Conservation (phyloP, 495 filamentous ascomycete species). For the Penicillium angulare region DNA sequence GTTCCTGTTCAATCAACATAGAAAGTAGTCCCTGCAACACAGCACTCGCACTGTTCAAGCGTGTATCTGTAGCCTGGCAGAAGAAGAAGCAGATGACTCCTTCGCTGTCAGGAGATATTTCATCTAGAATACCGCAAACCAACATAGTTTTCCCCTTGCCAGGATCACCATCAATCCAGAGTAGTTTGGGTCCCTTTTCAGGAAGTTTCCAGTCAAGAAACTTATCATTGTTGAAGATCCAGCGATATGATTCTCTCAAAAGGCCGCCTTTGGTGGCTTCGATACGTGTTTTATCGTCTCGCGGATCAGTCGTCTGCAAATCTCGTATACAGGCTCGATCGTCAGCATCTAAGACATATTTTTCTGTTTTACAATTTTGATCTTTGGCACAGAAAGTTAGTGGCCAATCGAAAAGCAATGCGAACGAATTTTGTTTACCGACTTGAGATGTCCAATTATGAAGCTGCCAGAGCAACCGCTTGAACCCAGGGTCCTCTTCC, state of each 20-base stretch:
- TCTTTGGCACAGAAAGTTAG: neutral
- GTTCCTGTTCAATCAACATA: conserved; percentile 30
- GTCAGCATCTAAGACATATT: neutral
- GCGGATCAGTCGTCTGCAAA: conserved; percentile 1
- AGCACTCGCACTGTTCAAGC: conserved; percentile 37
- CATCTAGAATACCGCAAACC: conserved; percentile 37
- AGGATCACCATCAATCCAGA: conserved; percentile 26
- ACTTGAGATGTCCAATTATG: conserved; percentile 1
- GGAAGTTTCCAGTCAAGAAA: conserved; percentile 23
- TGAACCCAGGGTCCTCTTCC: conserved; percentile 32
- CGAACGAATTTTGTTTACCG: neutral
- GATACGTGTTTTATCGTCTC: conserved; percentile 3
- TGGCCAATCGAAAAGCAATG: neutral
- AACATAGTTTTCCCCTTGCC: conserved; percentile 39
- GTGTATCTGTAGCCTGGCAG: conserved; percentile 38
- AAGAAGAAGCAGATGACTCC: conserved; percentile 43
- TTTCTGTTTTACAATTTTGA: neutral
- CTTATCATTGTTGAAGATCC: conserved; percentile 35
- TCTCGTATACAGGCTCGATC: neutral
- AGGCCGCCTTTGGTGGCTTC: conserved; percentile 26
- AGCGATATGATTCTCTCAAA: conserved; percentile 36
- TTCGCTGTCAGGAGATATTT: conserved; percentile 12
- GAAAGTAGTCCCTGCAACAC: conserved; percentile 43
- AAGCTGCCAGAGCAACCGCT: conserved; percentile 21
- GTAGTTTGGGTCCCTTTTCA: neutral